Percentiles rank a stretch among this genome's conserved stretches.
Conservation (phyloP, 2,329 filamentous ascomycete genomes). For the Pezicula neosporulosa region DNA sequence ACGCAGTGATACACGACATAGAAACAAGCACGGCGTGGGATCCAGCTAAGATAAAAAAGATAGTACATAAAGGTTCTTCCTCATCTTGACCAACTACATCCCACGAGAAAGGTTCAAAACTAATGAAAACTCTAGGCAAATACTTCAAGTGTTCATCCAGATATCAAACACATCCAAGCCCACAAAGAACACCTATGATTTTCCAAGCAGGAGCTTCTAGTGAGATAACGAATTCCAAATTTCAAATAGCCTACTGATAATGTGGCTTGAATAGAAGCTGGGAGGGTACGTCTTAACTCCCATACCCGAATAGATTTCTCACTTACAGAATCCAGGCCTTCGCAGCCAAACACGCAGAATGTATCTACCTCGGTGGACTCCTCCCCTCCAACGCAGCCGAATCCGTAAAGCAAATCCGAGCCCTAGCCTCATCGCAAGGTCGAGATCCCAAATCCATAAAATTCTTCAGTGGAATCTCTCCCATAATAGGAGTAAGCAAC, state of each 20-base stretch:
- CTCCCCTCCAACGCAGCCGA: no score
- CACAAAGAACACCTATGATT: constrained; percentile 64
- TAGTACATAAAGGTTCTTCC: constrained; percentile 58
- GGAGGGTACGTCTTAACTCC: no score
- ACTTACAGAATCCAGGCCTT: no score
- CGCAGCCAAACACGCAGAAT: no score
- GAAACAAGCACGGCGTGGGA: constrained; percentile 53
- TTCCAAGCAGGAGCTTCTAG: constrained; percentile 66
- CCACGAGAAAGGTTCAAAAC: constrained; percentile 38
- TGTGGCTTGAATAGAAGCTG: neutral
- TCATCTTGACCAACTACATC: constrained; percentile 59
- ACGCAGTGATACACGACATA: constrained; percentile 58
- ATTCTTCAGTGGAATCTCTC: no score
- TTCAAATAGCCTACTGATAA: neutral
- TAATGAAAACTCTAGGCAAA: neutral
- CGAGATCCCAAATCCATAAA: no score
- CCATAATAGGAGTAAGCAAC: no score
- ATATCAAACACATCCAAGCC: constrained; percentile 50
- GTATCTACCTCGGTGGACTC: no score
- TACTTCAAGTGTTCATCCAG: neutral
- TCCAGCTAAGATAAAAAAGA: constrained; percentile 53
- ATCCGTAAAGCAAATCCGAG: no score
- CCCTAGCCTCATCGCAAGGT: no score
- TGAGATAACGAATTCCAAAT: constrained; percentile 13
- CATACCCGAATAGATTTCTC: no score